These are phyloP conservation scores for Penicillium dipodomyicola DNA, from an alignment of 495 filamentous ascomycete species.

Conservation along the genomic window DNA sequence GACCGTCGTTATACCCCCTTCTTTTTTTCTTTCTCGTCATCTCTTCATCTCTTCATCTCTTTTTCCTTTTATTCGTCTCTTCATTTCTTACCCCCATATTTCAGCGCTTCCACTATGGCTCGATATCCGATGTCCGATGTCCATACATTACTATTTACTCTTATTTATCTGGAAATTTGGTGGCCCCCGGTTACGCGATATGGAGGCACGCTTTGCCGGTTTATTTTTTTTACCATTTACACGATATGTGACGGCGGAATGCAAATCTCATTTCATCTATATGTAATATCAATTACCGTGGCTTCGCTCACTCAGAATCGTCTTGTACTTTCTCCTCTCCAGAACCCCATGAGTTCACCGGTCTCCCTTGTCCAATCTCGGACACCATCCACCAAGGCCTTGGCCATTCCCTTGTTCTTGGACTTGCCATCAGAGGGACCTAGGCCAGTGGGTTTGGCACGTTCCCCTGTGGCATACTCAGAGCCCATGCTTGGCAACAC, in stretches of 20 bases:
- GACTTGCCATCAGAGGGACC: conserved; percentile 45
- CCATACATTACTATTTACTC: conserved; percentile 3
- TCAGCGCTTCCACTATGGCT: conserved; percentile 3
- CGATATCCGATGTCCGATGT: conserved; percentile 9
- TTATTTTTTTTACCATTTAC: conserved; percentile 2
- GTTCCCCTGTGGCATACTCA: conserved; percentile 61
- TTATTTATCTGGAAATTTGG: neutral
- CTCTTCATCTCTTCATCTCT: conserved; percentile 1
- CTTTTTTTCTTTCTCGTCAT: conserved; percentile 12
- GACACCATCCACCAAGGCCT: conserved; percentile 77
- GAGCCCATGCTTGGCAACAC: conserved; percentile 83
- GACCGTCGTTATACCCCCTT: conserved; percentile 34
- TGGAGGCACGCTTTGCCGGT: neutral
- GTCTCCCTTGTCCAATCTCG: conserved; percentile 71
- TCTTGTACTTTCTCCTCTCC: conserved; percentile 53
- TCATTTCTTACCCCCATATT: neutral
- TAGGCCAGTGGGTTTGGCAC: conserved; percentile 44
- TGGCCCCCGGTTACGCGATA: neutral
- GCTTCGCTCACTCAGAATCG: conserved; percentile 33
- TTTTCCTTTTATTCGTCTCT: conserved; percentile 6
- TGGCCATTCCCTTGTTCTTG: conserved; percentile 81
- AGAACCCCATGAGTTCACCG: conserved; percentile 68
- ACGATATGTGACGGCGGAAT: conserved; percentile 5
- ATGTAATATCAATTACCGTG: conserved; percentile 5
- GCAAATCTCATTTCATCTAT: conserved; percentile 7